Evolutionary conservation across 805 yeast genomes (phyloP), one percentile per base, ranked within the genome.

Genomic region (Blastobotrys attinorum): DNA sequence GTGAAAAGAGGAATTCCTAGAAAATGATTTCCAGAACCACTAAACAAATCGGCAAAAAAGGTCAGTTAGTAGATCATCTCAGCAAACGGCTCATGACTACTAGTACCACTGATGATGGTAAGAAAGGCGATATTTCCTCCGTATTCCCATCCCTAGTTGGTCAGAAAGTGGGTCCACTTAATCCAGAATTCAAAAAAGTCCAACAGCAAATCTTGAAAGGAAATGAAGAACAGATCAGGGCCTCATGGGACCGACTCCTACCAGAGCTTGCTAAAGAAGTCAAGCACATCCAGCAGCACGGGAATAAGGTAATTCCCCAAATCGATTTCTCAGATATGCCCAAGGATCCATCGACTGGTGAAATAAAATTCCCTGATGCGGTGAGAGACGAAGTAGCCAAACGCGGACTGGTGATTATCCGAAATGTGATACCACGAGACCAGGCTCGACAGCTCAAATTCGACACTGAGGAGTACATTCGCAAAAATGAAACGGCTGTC

Each of bases 321-420:
- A 32, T 47, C n/a, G 44, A 45, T 4, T 27, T 37, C 23, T 4
- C 15, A 8, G 50, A 44, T n/a, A n/a, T 47, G 3, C 11, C n/a
- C 3, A 31, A n/a, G 13, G 39, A 37, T 15, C n/a, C n/a, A n/a
- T 17, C 29, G 3, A 7, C n/a, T 6, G 36, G 36, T 13, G 21
- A 41, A 15, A n/a, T 18, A 11, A 21, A 23, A n/a, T 25, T 41
- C 25, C 22, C 22, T 4, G 21, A 34, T 3, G 36, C 33, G 10
- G 27, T 16, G 4, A 45, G 40, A 15, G 42, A 27, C 2, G 36
- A 37, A 8, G 40, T 54, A 21, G 22, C 38, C 8, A 47, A 52
- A 33, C 47, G 56, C 13, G 70, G 71, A 0, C 53, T 57, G 39
- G 49, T 59, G 16, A 59, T 67, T 10, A 54, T 67, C 13, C 51